A percentile compares a stretch with the other conserved stretches of the same genome.
Evolutionary conservation across 148 eudicot genomes (phyloP).

Genomic region (Silene conica): DNA sequence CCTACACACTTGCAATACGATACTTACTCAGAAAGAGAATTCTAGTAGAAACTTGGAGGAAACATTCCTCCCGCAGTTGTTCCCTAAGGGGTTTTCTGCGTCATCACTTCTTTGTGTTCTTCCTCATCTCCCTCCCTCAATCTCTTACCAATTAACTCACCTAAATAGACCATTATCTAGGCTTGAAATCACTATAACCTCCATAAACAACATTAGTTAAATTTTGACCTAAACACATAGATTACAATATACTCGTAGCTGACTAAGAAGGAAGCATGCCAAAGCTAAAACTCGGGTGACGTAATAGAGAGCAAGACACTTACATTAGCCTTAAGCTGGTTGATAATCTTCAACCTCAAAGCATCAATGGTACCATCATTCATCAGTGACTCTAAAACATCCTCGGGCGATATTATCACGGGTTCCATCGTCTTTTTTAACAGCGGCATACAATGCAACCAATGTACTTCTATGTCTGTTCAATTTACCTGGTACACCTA

Average conservation of each 20-base stretch:
- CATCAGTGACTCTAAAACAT: conserved; percentile 81
- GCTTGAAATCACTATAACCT: no score
- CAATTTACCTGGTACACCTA: not conserved
- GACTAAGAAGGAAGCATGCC: not conserved
- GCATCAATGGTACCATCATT: conserved; percentile 91
- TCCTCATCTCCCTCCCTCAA: no score
- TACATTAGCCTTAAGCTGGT: conserved; percentile 95
- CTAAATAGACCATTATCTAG: no score
- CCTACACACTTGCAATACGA: no score
- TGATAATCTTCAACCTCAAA: conserved; percentile 75
- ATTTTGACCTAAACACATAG: no score
- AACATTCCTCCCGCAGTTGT: no score
- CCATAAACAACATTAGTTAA: no score
- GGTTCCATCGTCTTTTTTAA: conserved; percentile 35
- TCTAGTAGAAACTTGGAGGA: no score
- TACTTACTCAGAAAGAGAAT: no score
- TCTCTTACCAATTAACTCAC: no score
- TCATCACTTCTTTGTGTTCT: no score
- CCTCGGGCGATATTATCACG: conserved; percentile 65
- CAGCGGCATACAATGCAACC: not conserved
- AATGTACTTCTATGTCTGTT: not conserved
- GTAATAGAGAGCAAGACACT: not conserved
- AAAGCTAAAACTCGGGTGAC: not conserved
- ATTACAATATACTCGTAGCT: not conserved
- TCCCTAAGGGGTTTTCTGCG: no score